Evolutionary conservation across 2,329 filamentous ascomycete genomes (phyloP), one percentile per base, ranked within the genome.

Genomic region (Didymella pomorum): DNA sequence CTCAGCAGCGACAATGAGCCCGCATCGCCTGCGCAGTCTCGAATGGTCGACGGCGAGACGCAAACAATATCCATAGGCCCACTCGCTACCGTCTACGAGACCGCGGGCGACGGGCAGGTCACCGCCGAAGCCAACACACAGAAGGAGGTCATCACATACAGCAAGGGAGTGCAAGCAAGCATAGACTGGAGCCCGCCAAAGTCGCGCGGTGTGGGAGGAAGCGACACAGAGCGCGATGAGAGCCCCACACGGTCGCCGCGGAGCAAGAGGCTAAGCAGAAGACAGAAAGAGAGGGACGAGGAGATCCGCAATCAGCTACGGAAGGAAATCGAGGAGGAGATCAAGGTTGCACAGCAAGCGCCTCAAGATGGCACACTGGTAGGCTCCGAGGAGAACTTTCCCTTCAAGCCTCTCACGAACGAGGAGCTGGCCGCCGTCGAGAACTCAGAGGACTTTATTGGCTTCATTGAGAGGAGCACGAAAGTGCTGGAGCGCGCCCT

Each of bases 401-500:
- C 94, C 2, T 87, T 90, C 47, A 87, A 94, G 70, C 87, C 89
- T 29, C 83, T 99, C 47, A 93, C 88, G 2, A 82, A 85, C 16
- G 95, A 98, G 69, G 96, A 99, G 76, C 82, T 97, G 37, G 88
- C 90, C 65, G 95, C 94, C 6, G 93, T 98, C 25, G 95, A 92
- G 23, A 90, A 90, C 53, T 97, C 94, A 0, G 88, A 94, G 28
- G 95, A 98, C 49, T 99, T 99, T 74, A 84, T 95, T 60, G 92
- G 96, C 68, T 99, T 99, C 72, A 87, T 99, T 28, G 95, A 99
- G 71, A 87, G 92, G 68, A 97, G 94, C 21, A 96, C 92, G 56
- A 99, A 98, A 78, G 93, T 99, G 47, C 94, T 99, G 68, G 95
- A 99, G 80, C 87, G 95, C 71, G 94, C 95, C 5, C 81, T 99